Conservation (phyloP, 1,139 yeast genomes). For the Nakaseomyces glabratus region DNA sequence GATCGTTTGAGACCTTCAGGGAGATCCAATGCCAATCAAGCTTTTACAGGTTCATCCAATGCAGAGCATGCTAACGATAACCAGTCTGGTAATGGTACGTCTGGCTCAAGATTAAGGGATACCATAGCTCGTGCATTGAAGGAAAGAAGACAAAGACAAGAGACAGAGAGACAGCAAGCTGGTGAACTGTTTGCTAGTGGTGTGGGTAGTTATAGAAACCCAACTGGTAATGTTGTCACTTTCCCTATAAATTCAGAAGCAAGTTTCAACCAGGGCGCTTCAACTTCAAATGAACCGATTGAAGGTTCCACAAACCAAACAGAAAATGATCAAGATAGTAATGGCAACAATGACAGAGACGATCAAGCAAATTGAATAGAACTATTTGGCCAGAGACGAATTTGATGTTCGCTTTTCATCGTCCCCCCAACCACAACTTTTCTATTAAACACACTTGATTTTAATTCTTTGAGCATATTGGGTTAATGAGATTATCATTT, state of each 20-base stretch:
- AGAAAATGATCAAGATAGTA: too few species aligned
- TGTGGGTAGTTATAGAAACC: slow-evolving; percentile 16
- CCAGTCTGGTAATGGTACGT: not conserved
- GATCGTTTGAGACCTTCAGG: slow-evolving; percentile 3
- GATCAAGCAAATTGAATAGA: too few species aligned
- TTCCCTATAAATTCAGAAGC: slow-evolving; percentile 8
- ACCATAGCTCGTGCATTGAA: not conserved
- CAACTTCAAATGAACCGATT: too few species aligned
- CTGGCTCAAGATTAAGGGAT: not conserved
- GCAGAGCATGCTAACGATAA: not conserved
- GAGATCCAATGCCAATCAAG: slow-evolving; percentile 6
- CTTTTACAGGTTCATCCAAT: not conserved
- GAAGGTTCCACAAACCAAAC: too few species aligned
- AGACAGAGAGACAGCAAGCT: not conserved
- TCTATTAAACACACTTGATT: too few species aligned
- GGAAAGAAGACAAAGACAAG: slow-evolving; percentile 1
- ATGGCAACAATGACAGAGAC: too few species aligned
- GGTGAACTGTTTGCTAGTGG: slow-evolving; percentile 15
- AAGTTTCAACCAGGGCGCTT: too few species aligned
- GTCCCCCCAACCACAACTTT: too few species aligned
- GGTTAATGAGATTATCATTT: too few species aligned
- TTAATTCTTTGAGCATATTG: too few species aligned
- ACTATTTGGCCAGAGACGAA: too few species aligned
- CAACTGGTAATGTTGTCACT: slow-evolving; percentile 14
- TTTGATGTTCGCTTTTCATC: too few species aligned